Evolutionary conservation across 805 yeast species (phyloP).

Genomic region (Kodamaea nitidulidarum): DNA sequence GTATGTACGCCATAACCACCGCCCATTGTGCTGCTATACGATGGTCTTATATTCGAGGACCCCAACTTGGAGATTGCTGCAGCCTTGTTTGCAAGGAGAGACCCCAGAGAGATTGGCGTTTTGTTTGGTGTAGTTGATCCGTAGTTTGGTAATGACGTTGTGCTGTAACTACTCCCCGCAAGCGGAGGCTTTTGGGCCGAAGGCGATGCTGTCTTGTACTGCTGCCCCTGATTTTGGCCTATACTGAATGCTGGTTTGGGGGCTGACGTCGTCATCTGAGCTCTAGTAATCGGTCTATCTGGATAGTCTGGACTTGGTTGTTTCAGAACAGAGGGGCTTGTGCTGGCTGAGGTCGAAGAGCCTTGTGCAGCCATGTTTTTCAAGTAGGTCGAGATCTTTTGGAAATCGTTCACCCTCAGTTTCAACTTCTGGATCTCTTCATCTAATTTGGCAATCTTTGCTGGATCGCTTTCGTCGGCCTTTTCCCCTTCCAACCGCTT

Average conservation of each 20-base stretch:
- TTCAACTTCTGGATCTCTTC: slow-evolving; percentile 12
- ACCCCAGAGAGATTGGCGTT: slow-evolving; percentile 2
- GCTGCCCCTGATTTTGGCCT: neutral
- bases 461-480: slow-evolving; percentile 7
- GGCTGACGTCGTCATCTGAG: slow-evolving; percentile 4
- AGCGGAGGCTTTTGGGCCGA: slow-evolving; percentile 4
- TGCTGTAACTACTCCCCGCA: neutral
- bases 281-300: slow-evolving; percentile 1
- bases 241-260: slow-evolving; percentile 9
- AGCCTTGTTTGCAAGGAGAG: slow-evolving; percentile 6
- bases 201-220: slow-evolving; percentile 2
- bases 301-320: slow-evolving; percentile 1
- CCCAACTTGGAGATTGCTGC: slow-evolving; percentile 7
- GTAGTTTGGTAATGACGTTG: neutral
- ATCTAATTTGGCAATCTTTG: slow-evolving; percentile 8
- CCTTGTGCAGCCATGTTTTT: slow-evolving; percentile 18
- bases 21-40: slow-evolving; percentile 5
- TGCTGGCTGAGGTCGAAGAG: slow-evolving; percentile 4
- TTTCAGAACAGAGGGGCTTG: slow-evolving; percentile 3
- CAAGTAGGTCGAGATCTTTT: slow-evolving; percentile 21
- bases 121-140: slow-evolving; percentile 6
- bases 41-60: slow-evolving; percentile 4
- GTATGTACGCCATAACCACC: slow-evolving; percentile 5
- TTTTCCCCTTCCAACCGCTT: slow-evolving; percentile 20
- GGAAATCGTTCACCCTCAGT: slow-evolving; percentile 20